Conservation (phyloP, 768 basidiomycete genomes). For the Mrakia hoshinonis region DNA sequence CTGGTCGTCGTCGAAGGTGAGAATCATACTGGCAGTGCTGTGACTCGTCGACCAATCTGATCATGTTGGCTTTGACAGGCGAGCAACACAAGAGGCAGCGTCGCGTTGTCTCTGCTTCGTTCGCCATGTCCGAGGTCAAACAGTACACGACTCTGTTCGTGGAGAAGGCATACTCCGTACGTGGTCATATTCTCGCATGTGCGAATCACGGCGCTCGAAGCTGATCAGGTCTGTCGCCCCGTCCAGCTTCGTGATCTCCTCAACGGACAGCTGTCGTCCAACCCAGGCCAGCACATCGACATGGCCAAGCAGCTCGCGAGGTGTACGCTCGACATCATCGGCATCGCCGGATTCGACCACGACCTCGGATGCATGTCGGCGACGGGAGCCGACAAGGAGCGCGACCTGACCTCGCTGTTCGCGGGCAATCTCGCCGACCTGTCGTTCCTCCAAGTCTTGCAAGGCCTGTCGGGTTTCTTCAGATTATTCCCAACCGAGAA, state of each 20-base stretch:
- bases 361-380: background rate
- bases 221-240: no score
- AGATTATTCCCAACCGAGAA: no score
- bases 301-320: constrained; percentile 58
- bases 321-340: constrained; percentile 68
- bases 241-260: background rate
- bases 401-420: background rate
- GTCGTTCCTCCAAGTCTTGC: background rate
- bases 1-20: background rate
- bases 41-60: background rate
- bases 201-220: no score
- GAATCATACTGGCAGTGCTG: background rate
- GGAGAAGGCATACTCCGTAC: constrained; percentile 45
- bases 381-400: background rate
- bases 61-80: background rate
- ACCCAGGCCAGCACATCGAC: constrained; percentile 44
- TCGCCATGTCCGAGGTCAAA: background rate
- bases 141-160: constrained; percentile 53
- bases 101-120: background rate
- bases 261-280: background rate
- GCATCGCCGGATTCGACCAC: constrained; percentile 47
- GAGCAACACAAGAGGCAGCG: constrained; percentile 2
- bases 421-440: background rate
- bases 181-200: background rate
- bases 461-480: no score